Conservation (phyloP, 2,329 filamentous ascomycete species). For the Verticillium tricorpus region DNA sequence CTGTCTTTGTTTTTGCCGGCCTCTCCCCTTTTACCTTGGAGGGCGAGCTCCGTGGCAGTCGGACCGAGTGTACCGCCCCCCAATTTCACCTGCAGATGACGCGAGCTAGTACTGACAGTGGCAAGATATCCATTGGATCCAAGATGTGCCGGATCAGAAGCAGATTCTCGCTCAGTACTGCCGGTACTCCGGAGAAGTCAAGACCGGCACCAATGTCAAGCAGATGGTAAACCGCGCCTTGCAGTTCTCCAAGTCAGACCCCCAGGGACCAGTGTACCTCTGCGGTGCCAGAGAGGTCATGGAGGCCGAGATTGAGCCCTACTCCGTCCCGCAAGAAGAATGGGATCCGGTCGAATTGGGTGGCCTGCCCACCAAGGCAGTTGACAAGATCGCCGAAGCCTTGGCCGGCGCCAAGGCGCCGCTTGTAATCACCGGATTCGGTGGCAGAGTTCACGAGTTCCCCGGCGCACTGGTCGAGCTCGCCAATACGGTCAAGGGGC, state of each 20-base stretch:
- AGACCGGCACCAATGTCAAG: slow-evolving; percentile 74
- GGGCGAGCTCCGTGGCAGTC: slow-evolving; percentile 63
- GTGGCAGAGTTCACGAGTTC: slow-evolving; percentile 61
- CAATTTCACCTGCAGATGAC: background rate
- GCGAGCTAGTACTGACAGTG: slow-evolving; percentile 22
- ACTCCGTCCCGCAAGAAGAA: slow-evolving; percentile 60
- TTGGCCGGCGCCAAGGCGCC: slow-evolving; percentile 62
- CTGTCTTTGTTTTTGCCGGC: slow-evolving; percentile 69
- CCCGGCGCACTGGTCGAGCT: slow-evolving; percentile 61
- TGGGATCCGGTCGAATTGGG: slow-evolving; percentile 70
- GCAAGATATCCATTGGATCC: slow-evolving; percentile 67
- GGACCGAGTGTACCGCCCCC: slow-evolving; percentile 48
- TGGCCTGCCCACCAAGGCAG: slow-evolving; percentile 47
- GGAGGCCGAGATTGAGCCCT: slow-evolving; percentile 76
- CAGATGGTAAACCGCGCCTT: slow-evolving; percentile 77
- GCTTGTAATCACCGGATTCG: slow-evolving; percentile 66
- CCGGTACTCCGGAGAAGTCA: slow-evolving; percentile 71
- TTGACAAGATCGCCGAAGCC: slow-evolving; percentile 56
- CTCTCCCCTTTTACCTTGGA: slow-evolving; percentile 67
- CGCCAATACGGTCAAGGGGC: slow-evolving; percentile 61
- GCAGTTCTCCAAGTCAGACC: slow-evolving; percentile 69
- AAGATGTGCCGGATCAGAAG: slow-evolving; percentile 71
- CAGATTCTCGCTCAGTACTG: slow-evolving; percentile 75
- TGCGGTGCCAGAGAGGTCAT: slow-evolving; percentile 71
- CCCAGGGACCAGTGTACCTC: slow-evolving; percentile 71